Conservation (phyloP, 2,329 filamentous ascomycete species). For the Colletotrichum higginsianum region DNA sequence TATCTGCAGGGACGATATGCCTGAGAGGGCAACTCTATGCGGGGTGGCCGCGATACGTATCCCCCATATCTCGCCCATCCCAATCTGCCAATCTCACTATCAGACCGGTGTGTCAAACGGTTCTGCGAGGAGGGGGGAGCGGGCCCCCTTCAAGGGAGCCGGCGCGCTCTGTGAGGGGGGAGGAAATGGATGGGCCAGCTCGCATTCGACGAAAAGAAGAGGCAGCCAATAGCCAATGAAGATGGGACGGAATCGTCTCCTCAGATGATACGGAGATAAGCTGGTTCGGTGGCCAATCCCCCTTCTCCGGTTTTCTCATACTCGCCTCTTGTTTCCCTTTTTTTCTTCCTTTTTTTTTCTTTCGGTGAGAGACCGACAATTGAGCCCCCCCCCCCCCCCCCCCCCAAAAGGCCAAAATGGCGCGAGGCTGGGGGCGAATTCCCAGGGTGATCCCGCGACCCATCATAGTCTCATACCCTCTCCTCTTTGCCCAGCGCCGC, state of each 20-base stretch:
- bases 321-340: not conserved
- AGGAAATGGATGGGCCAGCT: slow-evolving; percentile 1
- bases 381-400: too few relatives aligned
- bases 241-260: slow-evolving; percentile 9
- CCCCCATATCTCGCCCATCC: slow-evolving; percentile 17
- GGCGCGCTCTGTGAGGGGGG: not conserved
- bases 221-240: slow-evolving; percentile 6
- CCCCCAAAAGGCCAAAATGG: not conserved
- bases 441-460: not conserved
- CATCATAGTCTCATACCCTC: not conserved
- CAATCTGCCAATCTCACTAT: slow-evolving; percentile 12
- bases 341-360: too few relatives aligned
- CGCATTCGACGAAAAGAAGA: too few relatives aligned
- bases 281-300: slow-evolving; percentile 11
- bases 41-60: slow-evolving; percentile 14
- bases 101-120: not conserved
- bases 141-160: slow-evolving; percentile 1
- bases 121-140: not conserved
- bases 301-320: not conserved
- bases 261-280: too few relatives aligned
- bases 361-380: slow-evolving; percentile 7
- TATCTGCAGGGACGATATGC: slow-evolving; percentile 22
- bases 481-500: not conserved
- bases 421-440: slow-evolving; percentile 13
- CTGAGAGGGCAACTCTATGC: not conserved